phyloP scores from a whole-genome alignment of 2,329 filamentous ascomycete genomes.

The Zymoseptoria brevis region DNA sequence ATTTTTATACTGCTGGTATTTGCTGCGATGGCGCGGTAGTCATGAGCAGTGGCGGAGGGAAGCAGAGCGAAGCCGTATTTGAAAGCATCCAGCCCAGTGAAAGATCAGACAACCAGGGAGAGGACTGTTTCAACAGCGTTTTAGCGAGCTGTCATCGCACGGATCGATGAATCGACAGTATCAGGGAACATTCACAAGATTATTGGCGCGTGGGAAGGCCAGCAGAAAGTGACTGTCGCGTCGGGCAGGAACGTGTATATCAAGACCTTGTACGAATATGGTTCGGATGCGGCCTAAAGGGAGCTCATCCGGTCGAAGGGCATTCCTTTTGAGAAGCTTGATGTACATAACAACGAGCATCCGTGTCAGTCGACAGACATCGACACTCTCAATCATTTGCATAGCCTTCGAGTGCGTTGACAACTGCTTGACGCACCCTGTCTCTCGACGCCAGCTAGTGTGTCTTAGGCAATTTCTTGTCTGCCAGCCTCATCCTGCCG shows the following conservation, averaged over 20 bases:
- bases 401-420: too few relatives aligned
- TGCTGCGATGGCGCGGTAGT: constrained; percentile 3
- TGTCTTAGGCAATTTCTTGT: neutral
- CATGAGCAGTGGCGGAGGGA: neutral
- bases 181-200: neutral
- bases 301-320: neutral
- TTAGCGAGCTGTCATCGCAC: neutral
- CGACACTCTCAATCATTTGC: neutral
- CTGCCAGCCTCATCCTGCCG: neutral
- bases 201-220: neutral
- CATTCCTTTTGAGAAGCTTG: neutral
- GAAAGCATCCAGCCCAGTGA: neutral
- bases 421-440: neutral
- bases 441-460: neutral
- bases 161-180: neutral
- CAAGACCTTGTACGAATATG: neutral
- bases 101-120: neutral
- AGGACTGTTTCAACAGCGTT: neutral
- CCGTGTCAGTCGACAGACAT: neutral
- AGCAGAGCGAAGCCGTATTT: neutral
- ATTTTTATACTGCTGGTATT: constrained; percentile 4
- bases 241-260: neutral
- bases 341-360: neutral
- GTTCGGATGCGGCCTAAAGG: neutral
- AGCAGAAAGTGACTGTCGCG: neutral